Percentiles rank a stretch among this genome's conserved stretches.
phyloP scores from a whole-genome alignment of 495 filamentous ascomycete genomes.

The Aspergillus biplanus region DNA sequence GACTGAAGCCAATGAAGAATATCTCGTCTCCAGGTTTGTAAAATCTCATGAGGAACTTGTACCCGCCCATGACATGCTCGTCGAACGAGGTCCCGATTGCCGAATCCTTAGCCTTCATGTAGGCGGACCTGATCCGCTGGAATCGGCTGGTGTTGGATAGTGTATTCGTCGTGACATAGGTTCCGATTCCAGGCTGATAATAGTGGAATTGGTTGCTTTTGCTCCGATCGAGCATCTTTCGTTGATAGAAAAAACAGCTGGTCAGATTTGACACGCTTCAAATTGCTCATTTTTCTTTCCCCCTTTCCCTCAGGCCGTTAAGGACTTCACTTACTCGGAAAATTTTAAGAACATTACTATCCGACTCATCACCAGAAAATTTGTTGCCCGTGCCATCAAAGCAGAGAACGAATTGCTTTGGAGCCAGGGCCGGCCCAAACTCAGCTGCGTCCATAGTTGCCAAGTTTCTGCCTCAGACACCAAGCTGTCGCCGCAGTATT shows the following conservation, averaged over 20 bases:
- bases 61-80: conserved; percentile 77
- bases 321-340: conserved; percentile 53
- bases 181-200: conserved; percentile 75
- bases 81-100: conserved; percentile 84
- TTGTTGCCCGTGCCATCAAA: conserved; percentile 93
- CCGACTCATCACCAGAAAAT: conserved; percentile 76
- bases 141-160: conserved; percentile 65
- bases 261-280: not conserved
- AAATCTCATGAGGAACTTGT: conserved; percentile 82
- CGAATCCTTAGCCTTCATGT: conserved; percentile 81
- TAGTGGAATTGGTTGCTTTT: conserved; percentile 51
- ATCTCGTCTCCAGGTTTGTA: conserved; percentile 76
- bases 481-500: too few species aligned
- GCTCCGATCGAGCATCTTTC: conserved; percentile 58
- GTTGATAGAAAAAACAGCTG: too few species aligned
- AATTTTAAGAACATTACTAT: conserved; percentile 91
- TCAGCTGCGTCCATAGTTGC: too few species aligned
- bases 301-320: too few species aligned
- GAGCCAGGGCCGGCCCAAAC: conserved; percentile 5
- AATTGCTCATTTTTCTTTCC: too few species aligned
- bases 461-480: too few species aligned
- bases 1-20: conserved; percentile 78
- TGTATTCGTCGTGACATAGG: conserved; percentile 72
- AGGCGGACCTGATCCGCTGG: conserved; percentile 71
- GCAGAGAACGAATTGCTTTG: conserved; percentile 71